Base-by-base conservation (phyloP, 441 rosid genomes). In the Gossypium lobatum region DNA sequence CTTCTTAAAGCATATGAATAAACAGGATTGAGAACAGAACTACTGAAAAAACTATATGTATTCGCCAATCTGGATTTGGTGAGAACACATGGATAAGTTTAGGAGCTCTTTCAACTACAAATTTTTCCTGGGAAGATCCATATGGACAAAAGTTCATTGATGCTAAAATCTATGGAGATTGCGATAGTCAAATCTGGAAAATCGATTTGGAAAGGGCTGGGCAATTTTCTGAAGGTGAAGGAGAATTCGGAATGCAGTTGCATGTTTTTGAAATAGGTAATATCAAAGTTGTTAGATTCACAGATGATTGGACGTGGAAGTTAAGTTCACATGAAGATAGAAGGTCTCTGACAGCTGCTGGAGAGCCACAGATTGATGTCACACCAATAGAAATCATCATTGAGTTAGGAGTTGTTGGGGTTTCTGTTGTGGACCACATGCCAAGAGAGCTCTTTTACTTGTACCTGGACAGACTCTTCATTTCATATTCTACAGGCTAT, bases 61-160 rank as follows among this genome's bases (percentile, higher is more conserved):
- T 96, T 78, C 89, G 96, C 72, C 99, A 96, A 72, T 85, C 97
- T 81, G 99, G 98, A 77, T 92, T 96, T 79, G 88, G 78, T 78
- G 97, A 96, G 70, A 86, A 83, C 79, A 83, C 89, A 50, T 93
- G 97, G 95, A 84, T 89, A 86, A 83, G 75, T 67, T 81, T 93
- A 84, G 83, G 81, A 71, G 91, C 97, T 73, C 90, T 87, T 71
- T 88, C 98, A 62, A 83, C 99, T 74, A 66, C 85, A 74, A 85
- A 79, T 77, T 93, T 92, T 83, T 83, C 90, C 78, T 96, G 97
- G 99, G 97, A 96, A 84, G 91, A 93, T 84, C 98, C 99, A 10
- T 92, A 93, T 74, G 98, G 99, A 66, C 96, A 91, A 77, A 96
- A 87, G 74, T 78, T 85, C 77, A 77, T 93, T 71, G 97, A 93